These are phyloP conservation scores for Parathielavia hyrcaniae DNA, from an alignment of 495 filamentous ascomycete species.

Conservation along the genomic window DNA sequence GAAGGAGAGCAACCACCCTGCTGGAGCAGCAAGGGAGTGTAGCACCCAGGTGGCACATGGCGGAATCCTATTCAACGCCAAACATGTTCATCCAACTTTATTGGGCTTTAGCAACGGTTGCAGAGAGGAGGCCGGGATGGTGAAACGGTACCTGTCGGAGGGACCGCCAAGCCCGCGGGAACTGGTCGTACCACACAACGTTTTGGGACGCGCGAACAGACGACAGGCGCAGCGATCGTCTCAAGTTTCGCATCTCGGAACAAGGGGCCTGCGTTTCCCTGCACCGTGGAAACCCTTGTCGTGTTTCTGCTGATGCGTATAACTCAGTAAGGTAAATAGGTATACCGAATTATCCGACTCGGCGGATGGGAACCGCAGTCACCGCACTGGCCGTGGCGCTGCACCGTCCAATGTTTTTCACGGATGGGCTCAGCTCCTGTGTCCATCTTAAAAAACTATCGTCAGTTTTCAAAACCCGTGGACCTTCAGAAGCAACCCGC, in stretches of 20 bases:
- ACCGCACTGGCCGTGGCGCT: no score
- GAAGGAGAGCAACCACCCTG: background rate
- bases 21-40: constrained; percentile 3
- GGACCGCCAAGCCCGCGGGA: constrained; percentile 24
- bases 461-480: no score
- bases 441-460: no score
- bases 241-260: constrained; percentile 9
- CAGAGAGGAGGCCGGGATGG: constrained; percentile 17
- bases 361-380: no score
- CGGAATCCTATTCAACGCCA: constrained; percentile 15
- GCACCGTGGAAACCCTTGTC: background rate
- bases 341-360: no score
- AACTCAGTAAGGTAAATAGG: no score
- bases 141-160: constrained; percentile 35
- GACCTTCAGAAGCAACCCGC: no score
- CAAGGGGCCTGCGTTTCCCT: background rate
- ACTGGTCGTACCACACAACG: constrained; percentile 8
- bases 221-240: constrained; percentile 1
- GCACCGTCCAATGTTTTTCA: no score
- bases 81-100: background rate
- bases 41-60: constrained; percentile 21
- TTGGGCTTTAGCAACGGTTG: constrained; percentile 6
- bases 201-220: background rate
- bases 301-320: background rate
- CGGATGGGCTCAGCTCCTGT: no score